These are phyloP conservation scores for Trypanosoma congolense DNA, from an alignment of 208 protist genomes.

Conservation along the genomic window DNA sequence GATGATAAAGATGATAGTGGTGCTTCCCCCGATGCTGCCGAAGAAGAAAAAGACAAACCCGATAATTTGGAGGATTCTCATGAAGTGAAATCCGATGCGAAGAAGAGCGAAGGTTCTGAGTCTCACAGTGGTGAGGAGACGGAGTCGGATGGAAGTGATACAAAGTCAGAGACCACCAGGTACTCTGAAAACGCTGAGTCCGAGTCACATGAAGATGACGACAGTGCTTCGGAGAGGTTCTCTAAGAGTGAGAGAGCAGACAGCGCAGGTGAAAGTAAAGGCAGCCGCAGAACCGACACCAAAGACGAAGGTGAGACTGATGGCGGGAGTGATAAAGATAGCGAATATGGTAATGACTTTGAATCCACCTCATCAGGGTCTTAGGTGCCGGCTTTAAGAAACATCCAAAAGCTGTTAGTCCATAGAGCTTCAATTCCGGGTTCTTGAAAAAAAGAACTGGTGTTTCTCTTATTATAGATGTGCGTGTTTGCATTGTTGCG, in stretches of 20 bases:
- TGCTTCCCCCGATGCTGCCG: constrained; percentile 1
- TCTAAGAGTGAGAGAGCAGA: not conserved
- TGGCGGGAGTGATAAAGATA: not conserved
- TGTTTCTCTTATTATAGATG: too few species aligned
- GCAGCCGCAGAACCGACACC: not conserved
- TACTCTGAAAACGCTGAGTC: not conserved
- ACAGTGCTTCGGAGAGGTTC: not conserved
- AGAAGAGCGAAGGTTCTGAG: constrained; percentile 2
- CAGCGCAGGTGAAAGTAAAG: constrained; percentile 1
- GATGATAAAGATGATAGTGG: constrained; percentile 10
- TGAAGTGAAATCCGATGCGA: not conserved
- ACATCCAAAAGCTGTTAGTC: not conserved
- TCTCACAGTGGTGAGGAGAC: not conserved
- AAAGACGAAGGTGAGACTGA: not conserved
- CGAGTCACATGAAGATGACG: not conserved
- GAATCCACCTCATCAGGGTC: constrained; percentile 2
- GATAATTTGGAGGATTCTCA: not conserved
- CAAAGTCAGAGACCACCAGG: not conserved
- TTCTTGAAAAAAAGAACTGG: too few species aligned
- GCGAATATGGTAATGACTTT: constrained; percentile 3
- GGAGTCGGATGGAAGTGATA: not conserved
- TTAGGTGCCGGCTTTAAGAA: constrained; percentile 16
- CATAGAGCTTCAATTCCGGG: not conserved
- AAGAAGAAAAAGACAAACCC: not conserved
- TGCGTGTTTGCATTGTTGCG: too few species aligned